These are phyloP conservation scores for Ophiocordyceps camponoti-saundersi DNA, from an alignment of 2,329 filamentous ascomycete species.

Conservation along the genomic window DNA sequence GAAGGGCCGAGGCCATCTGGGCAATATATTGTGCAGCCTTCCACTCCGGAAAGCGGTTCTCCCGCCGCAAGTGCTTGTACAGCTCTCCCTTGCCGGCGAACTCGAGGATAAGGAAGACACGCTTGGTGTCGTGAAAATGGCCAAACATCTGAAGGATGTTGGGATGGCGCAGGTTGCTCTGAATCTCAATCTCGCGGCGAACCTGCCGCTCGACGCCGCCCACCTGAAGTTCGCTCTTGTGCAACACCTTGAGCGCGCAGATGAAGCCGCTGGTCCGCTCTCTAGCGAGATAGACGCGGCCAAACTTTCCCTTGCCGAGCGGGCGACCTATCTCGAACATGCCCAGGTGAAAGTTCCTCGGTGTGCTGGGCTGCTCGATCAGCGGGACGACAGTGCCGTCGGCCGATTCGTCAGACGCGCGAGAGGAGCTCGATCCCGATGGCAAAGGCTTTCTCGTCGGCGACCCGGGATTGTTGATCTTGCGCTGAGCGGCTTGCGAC, in stretches of 20 bases:
- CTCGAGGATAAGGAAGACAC: constrained; percentile 56
- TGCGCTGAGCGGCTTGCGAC: constrained; percentile 44
- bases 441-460: constrained; percentile 33
- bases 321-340: constrained; percentile 66
- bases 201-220: constrained; percentile 55
- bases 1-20: constrained; percentile 39
- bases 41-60: constrained; percentile 49
- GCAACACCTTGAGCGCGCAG: constrained; percentile 54
- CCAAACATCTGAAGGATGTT: constrained; percentile 47
- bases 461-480: constrained; percentile 28
- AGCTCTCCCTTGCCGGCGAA: constrained; percentile 49
- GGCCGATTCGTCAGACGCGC: constrained; percentile 28
- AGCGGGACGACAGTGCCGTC: constrained; percentile 28
- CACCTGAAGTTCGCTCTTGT: constrained; percentile 53
- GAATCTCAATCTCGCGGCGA: constrained; percentile 56
- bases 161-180: constrained; percentile 54
- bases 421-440: constrained; percentile 15
- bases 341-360: constrained; percentile 61
- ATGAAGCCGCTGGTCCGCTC: constrained; percentile 50
- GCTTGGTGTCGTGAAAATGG: constrained; percentile 55
- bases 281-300: constrained; percentile 54
- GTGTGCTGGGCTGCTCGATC: constrained; percentile 36
- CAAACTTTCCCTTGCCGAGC: constrained; percentile 58
- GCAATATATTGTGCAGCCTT: constrained; percentile 56
- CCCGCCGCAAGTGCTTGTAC: constrained; percentile 53